These are phyloP conservation scores for Waltiozyma solani DNA, from an alignment of 1,139 yeast species.

Conservation along the genomic window DNA sequence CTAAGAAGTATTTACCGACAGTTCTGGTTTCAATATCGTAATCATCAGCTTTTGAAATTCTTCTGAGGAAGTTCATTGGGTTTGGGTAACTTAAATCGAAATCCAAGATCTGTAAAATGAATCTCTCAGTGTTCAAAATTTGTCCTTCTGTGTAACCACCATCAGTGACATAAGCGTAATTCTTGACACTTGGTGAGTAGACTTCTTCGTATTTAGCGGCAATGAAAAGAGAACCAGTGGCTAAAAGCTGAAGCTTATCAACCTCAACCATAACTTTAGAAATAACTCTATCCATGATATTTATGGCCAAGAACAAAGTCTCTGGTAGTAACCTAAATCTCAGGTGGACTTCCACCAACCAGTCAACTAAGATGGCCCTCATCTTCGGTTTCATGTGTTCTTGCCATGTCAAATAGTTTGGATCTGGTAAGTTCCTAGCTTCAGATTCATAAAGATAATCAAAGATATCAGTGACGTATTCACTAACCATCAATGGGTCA, in stretches of 20 bases:
- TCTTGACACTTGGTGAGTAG: conserved; percentile 78
- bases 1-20: conserved; percentile 80
- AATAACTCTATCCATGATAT: conserved; percentile 85
- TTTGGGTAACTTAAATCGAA: conserved; percentile 85
- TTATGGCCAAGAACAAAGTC: conserved; percentile 77
- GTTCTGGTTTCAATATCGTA: conserved; percentile 87
- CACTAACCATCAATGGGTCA: conserved; percentile 88
- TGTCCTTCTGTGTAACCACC: conserved; percentile 75
- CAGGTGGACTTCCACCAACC: conserved; percentile 89
- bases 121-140: conserved; percentile 79
- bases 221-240: conserved; percentile 80
- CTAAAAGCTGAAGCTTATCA: conserved; percentile 78
- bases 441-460: conserved; percentile 67
- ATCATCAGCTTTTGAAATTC: conserved; percentile 91
- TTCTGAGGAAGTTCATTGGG: conserved; percentile 87
- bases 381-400: conserved; percentile 67
- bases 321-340: conserved; percentile 83
- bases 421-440: conserved; percentile 58
- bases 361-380: conserved; percentile 84
- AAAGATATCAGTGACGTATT: conserved; percentile 81
- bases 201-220: conserved; percentile 97
- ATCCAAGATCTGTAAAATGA: conserved; percentile 61
- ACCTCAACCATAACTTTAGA: conserved; percentile 67
- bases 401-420: conserved; percentile 59
- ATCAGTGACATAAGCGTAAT: conserved; percentile 87